Base-by-base conservation (phyloP, 495 filamentous ascomycete species). In the Penicillium paradoxum region DNA sequence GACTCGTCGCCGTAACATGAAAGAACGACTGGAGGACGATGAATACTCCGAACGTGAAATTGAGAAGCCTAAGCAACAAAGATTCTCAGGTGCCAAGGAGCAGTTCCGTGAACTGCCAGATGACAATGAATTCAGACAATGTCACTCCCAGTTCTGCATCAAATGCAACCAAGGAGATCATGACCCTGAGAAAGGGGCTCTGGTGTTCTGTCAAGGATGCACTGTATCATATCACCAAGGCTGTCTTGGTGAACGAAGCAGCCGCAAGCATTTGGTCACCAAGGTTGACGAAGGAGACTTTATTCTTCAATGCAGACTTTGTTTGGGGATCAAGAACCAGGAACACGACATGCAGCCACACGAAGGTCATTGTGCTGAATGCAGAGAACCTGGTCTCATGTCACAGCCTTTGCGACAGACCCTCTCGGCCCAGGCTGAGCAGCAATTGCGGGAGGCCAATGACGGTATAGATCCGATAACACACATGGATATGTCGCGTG, bases 171-270 rank as follows among this genome's bases (percentile, higher is more conserved):
- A 71, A 5, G 59, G 69, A 27, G 82, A 78, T 8, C 68, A 80
- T 40, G 76, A 76, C 40, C 55, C 67, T 1, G 73, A 76, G 30
- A 86, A 83, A 64, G 85, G 79, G 0, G 69, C 72, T 9, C 74
- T 97, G 18, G 75, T 97, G 4, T 87, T 79, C 58, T 99, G 95
- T 58, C 95, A 99, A 66, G 92, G 95, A 17, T 99, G 95, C 66
- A 88, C 83, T 3, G 76, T 81, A 19, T 76, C 87, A 0, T 96
- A 89, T 56, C 95, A 99, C 61, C 85, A 87, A 59, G 62, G 57
- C 29, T 99, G 95, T 63, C 74, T 99, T 13, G 89, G 91, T 17
- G 66, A 73, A n/a, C 83, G 92, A 15, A 79, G 72, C 27, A 66
- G 57, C 10, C 79, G 95, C 38, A 90, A 96, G 5, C 93, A 97